Base-by-base conservation (phyloP, 176 grass and related monocot genomes). In the Carex kokanica region DNA sequence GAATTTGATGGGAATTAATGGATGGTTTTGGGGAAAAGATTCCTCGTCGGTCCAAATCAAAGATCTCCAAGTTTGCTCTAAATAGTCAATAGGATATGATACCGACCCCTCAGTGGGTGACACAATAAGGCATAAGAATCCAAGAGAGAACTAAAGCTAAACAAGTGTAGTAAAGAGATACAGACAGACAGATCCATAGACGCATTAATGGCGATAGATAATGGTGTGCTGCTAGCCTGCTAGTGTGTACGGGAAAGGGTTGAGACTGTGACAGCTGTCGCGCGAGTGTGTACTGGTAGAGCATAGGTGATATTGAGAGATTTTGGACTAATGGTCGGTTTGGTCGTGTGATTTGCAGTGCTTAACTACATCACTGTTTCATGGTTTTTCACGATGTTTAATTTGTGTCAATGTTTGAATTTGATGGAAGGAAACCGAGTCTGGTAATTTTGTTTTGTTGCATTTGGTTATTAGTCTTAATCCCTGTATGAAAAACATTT, bases 41-140 rank as follows among this genome's bases (percentile, higher is more conserved):
- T 82, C 79, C 61, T 82, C 80, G 57, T 81, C 34, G 58, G 58
- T 53, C 14, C 10, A 81, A 45, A 81, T 81, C 56, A 81, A 81
- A 63, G 78, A 81, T 81, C 6, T 45, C 18, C 18, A 21, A 43
- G 45, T 27, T 81, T 14, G 29, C 9, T 81, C 49, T 24, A 81
- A 61, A 23, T 40, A 47, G 34, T 82, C 8, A n/a, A 82, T 21
- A 68, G 61, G 15, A 36, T 67, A 82, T 82, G 61, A 82, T 82
- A 65, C 17, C 59, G 61, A 82, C 43, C 40, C 61, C 61, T 68
- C 21, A 52, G 55, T 74, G 71, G 83, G 31, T 38, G 83, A 75
- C 68, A 84, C 14, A 75, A 60, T 45, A 61, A n/a, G 56, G 57
- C 53, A 70, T 54, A 85, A 62, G 24, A 34, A 85, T 85, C 38